phyloP scores from a whole-genome alignment of 106 monocot species.

The Agapanthus africanus region DNA sequence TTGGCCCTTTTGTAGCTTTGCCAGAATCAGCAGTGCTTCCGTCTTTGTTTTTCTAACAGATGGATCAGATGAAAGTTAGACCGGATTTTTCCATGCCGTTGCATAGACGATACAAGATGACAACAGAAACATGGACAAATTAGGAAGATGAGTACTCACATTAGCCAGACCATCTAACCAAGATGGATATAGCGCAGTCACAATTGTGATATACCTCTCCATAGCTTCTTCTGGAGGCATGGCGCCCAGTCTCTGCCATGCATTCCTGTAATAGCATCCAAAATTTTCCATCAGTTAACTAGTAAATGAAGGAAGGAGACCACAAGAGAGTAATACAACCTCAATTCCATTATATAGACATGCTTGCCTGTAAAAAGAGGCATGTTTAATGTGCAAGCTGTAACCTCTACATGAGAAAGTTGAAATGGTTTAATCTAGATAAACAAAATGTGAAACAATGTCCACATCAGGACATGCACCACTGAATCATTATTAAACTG shows the following conservation, averaged over 20 bases:
- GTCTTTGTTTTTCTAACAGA: slow-evolving; percentile 36
- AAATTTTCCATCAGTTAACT: slow-evolving; percentile 6
- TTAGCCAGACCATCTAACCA: slow-evolving; percentile 51
- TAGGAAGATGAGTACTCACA: slow-evolving; percentile 33
- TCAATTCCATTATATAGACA: not conserved
- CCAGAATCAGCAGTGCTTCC: slow-evolving; percentile 31
- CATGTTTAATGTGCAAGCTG: no score
- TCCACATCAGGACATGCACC: no score
- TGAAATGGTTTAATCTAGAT: no score
- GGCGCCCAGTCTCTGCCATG: slow-evolving; percentile 88
- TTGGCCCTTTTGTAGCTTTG: slow-evolving; percentile 52
- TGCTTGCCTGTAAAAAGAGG: no score
- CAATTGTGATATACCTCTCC: slow-evolving; percentile 76
- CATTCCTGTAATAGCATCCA: slow-evolving; percentile 60
- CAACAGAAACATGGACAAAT: slow-evolving; percentile 6
- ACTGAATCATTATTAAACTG: no score
- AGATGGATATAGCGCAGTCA: slow-evolving; percentile 64
- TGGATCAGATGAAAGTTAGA: not conserved
- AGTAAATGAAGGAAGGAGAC: not conserved
- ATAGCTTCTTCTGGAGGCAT: slow-evolving; percentile 99
- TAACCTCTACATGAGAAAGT: no score
- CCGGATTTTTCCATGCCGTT: not conserved
- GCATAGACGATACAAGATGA: not conserved
- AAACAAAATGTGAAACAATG: no score
- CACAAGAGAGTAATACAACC: not conserved